Base-by-base conservation (phyloP, 208 protist species). In the Trypanosoma lewisi region DNA sequence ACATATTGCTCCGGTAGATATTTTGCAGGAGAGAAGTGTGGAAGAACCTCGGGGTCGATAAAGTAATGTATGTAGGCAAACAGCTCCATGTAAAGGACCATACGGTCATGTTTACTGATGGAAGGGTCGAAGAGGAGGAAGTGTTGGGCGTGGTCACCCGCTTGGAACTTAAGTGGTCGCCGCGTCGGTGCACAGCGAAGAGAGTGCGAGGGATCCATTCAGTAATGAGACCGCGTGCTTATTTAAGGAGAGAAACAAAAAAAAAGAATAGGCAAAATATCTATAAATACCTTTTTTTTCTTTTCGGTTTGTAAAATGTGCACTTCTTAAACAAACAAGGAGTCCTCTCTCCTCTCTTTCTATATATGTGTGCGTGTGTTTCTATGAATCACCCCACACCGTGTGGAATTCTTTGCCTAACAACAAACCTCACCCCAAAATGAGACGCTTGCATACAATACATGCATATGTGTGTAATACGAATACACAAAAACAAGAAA, bases 1-100 rank as follows among this genome's bases (percentile, higher is more conserved):
- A 93, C 78, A 33, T 84, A 65, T 50, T 92, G 67, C 48, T 90
- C 83, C 3, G 89, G 89, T 0, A 71, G 48, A 73, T 95, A 95
- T 8, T 59, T 37, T 14, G 83, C 50, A 9, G 48, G 34, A 8
- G 53, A 42, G 48, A 83, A 93, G 36, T 59, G 0, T 2, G 82
- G 71, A 25, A 87, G 12, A 11, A 87, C 61, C 2, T 45, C 37
- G 11, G 55, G 25, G 42, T 91, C 80, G 16, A 82, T 59, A 27
- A 95, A 71, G 1, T 56, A 48, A 1, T 66, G 45, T 17, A 69
- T 55, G 30, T 87, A 83, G 8, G 70, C 72, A 49, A 93, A 89
- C 14, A 93, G 23, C 47, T 74, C 67, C 77, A 87, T 82, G 27
- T 91, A 82, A 37, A 95, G 51, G 30, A 86, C 41, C 33, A 89